Evolutionary conservation across 2,329 filamentous ascomycete genomes (phyloP).

Genomic region (Colletotrichum brevisporum): DNA sequence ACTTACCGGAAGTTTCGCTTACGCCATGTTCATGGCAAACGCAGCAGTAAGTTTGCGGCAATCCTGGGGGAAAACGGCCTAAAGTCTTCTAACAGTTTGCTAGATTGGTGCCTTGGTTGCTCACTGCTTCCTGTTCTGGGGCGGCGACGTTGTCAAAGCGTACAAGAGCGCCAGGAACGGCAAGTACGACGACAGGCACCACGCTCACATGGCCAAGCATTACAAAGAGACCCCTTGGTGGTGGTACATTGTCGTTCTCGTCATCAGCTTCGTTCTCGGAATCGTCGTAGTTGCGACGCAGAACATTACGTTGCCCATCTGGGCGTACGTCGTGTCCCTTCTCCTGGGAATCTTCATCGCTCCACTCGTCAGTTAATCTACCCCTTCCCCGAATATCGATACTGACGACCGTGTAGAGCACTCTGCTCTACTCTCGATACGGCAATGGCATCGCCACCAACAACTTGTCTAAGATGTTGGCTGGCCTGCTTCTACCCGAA

Average conservation of each 20-base stretch:
- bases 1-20: conserved; percentile 65
- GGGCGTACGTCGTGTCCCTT: conserved; percentile 63
- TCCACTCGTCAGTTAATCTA: conserved; percentile 57
- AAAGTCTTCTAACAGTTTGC: conserved; percentile 25
- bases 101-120: conserved; percentile 68
- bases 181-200: conserved; percentile 64
- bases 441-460: conserved; percentile 72
- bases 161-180: conserved; percentile 62
- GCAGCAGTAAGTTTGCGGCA: conserved; percentile 59
- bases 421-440: conserved; percentile 64
- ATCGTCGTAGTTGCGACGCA: conserved; percentile 61
- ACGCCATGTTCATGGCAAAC: conserved; percentile 69
- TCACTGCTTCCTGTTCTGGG: conserved; percentile 69
- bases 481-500: conserved; percentile 64
- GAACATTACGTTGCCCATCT: conserved; percentile 61
- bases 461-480: conserved; percentile 71
- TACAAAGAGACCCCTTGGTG: conserved; percentile 66
- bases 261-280: conserved; percentile 61
- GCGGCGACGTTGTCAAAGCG: conserved; percentile 62
- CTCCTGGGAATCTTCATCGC: conserved; percentile 62
- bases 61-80: not conserved
- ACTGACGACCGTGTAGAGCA: conserved; percentile 55
- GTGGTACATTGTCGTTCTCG: conserved; percentile 61
- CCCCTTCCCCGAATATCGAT: conserved; percentile 7
- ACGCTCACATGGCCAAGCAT: conserved; percentile 64